Percentiles rank a stretch among this genome's conserved stretches.
Evolutionary conservation across 225 moss, liverwort and hornwort species (phyloP).

Genomic region (Thuidium tamariscinum): DNA sequence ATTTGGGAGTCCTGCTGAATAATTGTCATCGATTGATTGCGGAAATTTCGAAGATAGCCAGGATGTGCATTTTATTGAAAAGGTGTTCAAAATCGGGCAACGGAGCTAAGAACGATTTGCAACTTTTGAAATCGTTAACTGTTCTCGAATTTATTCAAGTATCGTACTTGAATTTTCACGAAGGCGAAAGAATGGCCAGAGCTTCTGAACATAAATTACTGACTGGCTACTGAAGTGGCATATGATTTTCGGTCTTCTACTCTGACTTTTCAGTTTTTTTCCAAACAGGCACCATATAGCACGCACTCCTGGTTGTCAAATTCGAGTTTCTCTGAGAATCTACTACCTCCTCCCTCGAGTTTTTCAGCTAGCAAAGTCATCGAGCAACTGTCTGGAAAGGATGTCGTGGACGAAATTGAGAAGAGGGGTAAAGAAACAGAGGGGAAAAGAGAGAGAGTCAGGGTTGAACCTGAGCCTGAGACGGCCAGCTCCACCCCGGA

Average conservation of each 20-base stretch:
- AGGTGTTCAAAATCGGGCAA: background rate
- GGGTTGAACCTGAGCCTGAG: conserved; percentile 3
- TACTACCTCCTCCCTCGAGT: conserved; percentile 36
- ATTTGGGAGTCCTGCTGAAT: background rate
- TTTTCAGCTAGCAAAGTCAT: conserved; percentile 13
- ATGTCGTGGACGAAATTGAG: conserved; percentile 5
- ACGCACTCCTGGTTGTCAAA: conserved; percentile 57
- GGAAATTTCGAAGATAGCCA: background rate
- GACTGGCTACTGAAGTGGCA: background rate
- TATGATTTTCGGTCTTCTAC: background rate
- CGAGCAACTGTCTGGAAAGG: conserved; percentile 15
- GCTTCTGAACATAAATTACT: background rate
- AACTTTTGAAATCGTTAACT: background rate
- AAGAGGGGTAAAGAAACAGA: background rate
- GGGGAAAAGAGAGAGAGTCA: background rate
- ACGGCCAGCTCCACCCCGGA: conserved; percentile 20
- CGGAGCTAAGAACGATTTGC: background rate
- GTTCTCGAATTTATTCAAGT: background rate
- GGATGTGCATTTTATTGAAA: background rate
- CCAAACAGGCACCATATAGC: conserved; percentile 10
- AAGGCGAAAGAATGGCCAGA: background rate
- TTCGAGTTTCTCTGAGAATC: conserved; percentile 60
- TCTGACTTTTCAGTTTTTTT: background rate
- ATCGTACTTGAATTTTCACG: background rate
- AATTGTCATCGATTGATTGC: background rate